These are phyloP conservation scores for Heteromeles arbutifolia DNA, from an alignment of 306 rosid species.

Conservation along the genomic window DNA sequence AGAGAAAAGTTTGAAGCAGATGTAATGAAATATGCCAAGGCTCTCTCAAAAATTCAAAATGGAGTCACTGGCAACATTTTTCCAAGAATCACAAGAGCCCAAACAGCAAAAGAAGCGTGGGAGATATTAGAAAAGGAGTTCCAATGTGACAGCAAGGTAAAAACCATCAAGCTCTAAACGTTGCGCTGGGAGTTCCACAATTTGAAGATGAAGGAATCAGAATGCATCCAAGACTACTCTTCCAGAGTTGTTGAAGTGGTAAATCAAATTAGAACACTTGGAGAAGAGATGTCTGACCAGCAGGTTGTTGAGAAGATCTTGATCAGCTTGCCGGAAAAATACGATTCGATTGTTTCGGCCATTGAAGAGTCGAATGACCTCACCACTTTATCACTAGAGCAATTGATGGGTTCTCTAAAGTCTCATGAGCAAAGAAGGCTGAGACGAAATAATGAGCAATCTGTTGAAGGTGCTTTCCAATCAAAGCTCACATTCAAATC, in stretches of 20 bases:
- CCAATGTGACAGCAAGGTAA: background rate
- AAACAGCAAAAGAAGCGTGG: background rate
- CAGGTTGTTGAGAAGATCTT: background rate
- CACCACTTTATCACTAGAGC: background rate
- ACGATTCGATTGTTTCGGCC: background rate
- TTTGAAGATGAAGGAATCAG: background rate
- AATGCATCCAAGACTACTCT: background rate
- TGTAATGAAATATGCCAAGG: background rate
- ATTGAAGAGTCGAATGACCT: background rate
- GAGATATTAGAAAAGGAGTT: background rate
- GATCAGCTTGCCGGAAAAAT: background rate
- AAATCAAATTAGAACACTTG: slow-evolving; percentile 3
- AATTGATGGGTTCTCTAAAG: background rate
- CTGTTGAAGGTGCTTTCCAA: background rate
- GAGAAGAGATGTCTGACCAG: background rate
- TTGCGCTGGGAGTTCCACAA: background rate
- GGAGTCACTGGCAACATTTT: background rate
- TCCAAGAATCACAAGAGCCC: background rate
- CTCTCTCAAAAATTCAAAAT: background rate
- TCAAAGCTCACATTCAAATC: background rate
- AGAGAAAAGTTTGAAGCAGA: background rate
- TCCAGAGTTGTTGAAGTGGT: background rate
- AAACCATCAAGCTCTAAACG: background rate
- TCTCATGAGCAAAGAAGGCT: background rate
- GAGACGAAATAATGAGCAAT: background rate